These are phyloP conservation scores for Coniochaeta pulveracea DNA, from an alignment of 2,329 filamentous ascomycete species.

Conservation along the genomic window DNA sequence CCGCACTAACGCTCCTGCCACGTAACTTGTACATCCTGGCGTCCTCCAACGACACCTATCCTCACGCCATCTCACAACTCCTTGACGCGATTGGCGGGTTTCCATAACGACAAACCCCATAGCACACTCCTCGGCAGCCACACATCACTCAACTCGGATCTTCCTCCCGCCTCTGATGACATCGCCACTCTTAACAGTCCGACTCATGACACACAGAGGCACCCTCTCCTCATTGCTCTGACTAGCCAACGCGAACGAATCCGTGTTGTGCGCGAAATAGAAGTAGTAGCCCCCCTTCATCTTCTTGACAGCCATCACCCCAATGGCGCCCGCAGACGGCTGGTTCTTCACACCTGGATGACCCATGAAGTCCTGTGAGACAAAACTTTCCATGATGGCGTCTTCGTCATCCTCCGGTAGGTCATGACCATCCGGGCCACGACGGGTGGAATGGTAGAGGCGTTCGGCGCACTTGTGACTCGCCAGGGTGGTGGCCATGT, in stretches of 20 bases:
- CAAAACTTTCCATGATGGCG: constrained; percentile 61
- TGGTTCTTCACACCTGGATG: constrained; percentile 78
- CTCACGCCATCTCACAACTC: too few species aligned
- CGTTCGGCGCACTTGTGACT: constrained; percentile 78
- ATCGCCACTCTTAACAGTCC: constrained; percentile 42
- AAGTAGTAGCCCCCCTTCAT: constrained; percentile 64
- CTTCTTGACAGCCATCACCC: constrained; percentile 84
- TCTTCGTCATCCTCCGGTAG: constrained; percentile 66
- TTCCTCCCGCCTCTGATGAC: constrained; percentile 46
- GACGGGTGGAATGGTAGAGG: constrained; percentile 60
- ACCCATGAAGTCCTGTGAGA: constrained; percentile 82
- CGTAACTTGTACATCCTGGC: too few species aligned
- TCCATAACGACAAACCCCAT: too few species aligned
- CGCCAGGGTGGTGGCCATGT: constrained; percentile 93
- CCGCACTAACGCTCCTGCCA: too few species aligned
- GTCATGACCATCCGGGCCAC: constrained; percentile 47
- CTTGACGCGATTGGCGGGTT: too few species aligned
- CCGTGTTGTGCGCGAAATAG: constrained; percentile 94
- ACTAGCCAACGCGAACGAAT: constrained; percentile 74
- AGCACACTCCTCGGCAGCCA: too few species aligned
- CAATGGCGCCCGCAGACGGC: constrained; percentile 77
- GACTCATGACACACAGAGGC: constrained; percentile 81
- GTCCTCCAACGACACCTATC: too few species aligned
- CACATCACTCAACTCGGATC: constrained; percentile 21
- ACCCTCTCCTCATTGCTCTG: constrained; percentile 70